Evolutionary conservation across 2,329 filamentous ascomycete genomes (phyloP), one percentile per base, ranked within the genome.

Genomic region (Penicillium corylophilum): DNA sequence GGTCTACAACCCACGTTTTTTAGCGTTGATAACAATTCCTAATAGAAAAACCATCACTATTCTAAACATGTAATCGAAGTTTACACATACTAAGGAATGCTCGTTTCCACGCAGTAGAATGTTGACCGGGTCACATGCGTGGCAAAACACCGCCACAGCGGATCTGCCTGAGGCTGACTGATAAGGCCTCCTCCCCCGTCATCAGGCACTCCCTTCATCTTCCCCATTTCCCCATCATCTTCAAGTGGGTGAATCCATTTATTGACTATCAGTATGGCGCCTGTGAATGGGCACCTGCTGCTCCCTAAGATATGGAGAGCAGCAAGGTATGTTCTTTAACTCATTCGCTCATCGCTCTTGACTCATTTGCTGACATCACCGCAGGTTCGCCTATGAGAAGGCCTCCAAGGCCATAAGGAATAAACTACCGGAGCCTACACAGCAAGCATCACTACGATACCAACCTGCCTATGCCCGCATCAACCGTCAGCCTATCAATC

Each of bases 381-480:
- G 44, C 52, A 77, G 75, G 67, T 77, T 76, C 64, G 75, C 74
- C 65, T 72, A 77, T 54, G 72, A 73, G 62, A 78, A 77, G 69
- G 74, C 75, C 55, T 68, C 67, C 44, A 72, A 69, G 55, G 66
- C 72, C 49, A 64, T 78, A 55, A 71, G 68, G 56, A 66, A 71
- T 51, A 74, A 72, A 61, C 55, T 78, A 33, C 69, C 73, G 44
- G 73, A 77, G 53, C 65, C 68, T 46, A 53, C 65, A 23, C 65
- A 74, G 48, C 64, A 70, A 22, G 36, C 63, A 52, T 70, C 74
- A 50, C 73, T 79, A 54, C 74, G 82, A 62, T 71, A 85, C 44
- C 79, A 87, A 65, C 83, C 84, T 16, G 75, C 82, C 23, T 81
- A 84, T 60, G 81, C 78, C 33, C 81, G 82, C 57, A 78, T 79